Base-by-base conservation (phyloP, 306 rosid species). In the Citrullus amarus region DNA sequence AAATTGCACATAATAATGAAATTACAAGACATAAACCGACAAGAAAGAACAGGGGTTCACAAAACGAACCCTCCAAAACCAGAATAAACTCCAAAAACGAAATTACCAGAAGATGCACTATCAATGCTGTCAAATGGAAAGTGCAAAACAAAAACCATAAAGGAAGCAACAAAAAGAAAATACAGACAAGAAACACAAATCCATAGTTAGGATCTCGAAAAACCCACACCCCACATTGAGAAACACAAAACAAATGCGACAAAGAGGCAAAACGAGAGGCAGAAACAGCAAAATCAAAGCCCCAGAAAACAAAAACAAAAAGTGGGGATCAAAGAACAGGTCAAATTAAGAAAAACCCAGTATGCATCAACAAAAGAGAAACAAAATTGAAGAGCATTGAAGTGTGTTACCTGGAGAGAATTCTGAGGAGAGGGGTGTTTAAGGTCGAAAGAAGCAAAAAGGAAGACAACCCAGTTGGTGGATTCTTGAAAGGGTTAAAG, bases 251-350 rank as follows among this genome's bases (percentile, higher is more conserved):
- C 41, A 51, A 75, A 51, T 28, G 57, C 12, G 14, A 53, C 17
- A 73, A 73, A 50, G 59, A 51, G 30, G 78, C 14, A 5, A 73
- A 73, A 72, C 43, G n/a, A 11, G 5, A 70, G 59, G 82, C 81
- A 68, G 48, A 60, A n/a, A 4, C 43, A 25, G 25, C 41, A 22
- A 38, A 78, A 79, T 34, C 82, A 9, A 11, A 78, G 76, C 22
- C 58, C 57, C 2, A 53, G 17, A 53, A 16, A 16, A 84, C 73
- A 12, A 20, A 20, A 67, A 71, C 78, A 30, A 82, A 12, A 38
- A 11, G 78, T 81, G 87, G 22, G 78, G 82, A 90, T 90, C 88
- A 90, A 84, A 83, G 0, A 75, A 76, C 36, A 3, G 57, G 7
- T 41, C 7, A 22, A n/a, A 41, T 68, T 68, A 18, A 68, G 32